A percentile compares a stretch with the other conserved stretches of the same genome.
Evolutionary conservation across 1,139 yeast species (phyloP).

Genomic region (Diutina mesorugosa): DNA sequence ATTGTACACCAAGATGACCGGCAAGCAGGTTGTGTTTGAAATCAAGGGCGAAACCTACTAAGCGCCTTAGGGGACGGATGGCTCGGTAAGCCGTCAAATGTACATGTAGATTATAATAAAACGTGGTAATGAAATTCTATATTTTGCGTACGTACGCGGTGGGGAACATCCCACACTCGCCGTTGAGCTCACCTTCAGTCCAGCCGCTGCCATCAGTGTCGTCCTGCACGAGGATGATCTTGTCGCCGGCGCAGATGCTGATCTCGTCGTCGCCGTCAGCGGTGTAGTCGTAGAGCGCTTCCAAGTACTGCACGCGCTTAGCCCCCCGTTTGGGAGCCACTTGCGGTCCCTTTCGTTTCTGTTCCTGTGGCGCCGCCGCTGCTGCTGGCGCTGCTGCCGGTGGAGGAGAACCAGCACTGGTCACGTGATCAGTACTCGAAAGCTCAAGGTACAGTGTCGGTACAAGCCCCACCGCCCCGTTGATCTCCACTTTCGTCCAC

Average conservation of each 20-base stretch:
- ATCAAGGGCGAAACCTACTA: conserved; percentile 55
- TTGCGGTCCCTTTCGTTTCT: conserved; percentile 53
- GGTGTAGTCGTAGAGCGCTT: conserved; percentile 65
- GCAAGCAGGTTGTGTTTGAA: conserved; percentile 99
- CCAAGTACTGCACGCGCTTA: conserved; percentile 47
- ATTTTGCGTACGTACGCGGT: conserved; percentile 50
- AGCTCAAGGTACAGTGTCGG: conserved; percentile 77
- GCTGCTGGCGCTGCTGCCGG: background rate
- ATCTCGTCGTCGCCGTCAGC: conserved; percentile 83
- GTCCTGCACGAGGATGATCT: conserved; percentile 46
- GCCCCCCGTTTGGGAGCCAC: conserved; percentile 83
- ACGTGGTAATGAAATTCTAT: conserved; percentile 6
- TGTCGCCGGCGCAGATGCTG: conserved; percentile 60
- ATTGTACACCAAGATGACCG: conserved; percentile 96
- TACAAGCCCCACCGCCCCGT: conserved; percentile 56
- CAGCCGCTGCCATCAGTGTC: conserved; percentile 88
- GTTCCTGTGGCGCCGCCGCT: conserved; percentile 5
- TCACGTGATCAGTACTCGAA: conserved; percentile 1
- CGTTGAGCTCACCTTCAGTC: conserved; percentile 85
- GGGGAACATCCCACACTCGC: conserved; percentile 68
- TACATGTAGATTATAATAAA: conserved; percentile 2
- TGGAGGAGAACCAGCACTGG: background rate
- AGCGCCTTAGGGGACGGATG: background rate
- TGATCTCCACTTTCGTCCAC: conserved; percentile 55
- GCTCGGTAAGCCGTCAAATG: background rate